Conservation (phyloP, 352 stramenopile species). For the Phytophthora ramorum region DNA sequence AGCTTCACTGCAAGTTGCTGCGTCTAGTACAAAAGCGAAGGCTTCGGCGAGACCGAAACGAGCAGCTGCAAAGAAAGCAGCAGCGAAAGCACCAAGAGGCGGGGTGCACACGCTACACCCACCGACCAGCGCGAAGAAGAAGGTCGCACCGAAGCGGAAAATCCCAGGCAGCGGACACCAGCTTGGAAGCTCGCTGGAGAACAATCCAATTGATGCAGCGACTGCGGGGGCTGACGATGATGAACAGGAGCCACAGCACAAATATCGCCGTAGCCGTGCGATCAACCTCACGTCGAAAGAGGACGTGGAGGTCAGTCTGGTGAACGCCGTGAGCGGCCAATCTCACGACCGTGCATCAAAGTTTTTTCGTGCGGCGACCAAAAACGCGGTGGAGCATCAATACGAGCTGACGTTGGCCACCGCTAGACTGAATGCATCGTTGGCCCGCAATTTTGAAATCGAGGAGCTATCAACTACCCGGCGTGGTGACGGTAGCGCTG, state of each 20-base stretch:
- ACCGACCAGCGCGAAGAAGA: slow-evolving; percentile 25
- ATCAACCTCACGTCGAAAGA: slow-evolving; percentile 83
- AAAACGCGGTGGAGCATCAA: slow-evolving; percentile 81
- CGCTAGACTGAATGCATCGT: slow-evolving; percentile 73
- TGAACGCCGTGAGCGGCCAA: slow-evolving; percentile 66
- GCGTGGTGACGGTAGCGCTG: slow-evolving; percentile 30
- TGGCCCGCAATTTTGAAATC: slow-evolving; percentile 68
- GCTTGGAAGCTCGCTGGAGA: slow-evolving; percentile 61
- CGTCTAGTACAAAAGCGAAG: slow-evolving; percentile 10
- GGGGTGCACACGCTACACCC: slow-evolving; percentile 66
- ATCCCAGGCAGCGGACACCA: slow-evolving; percentile 53
- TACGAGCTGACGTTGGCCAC: slow-evolving; percentile 81
- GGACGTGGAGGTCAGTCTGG: slow-evolving; percentile 70
- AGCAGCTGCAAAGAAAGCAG: slow-evolving; percentile 33
- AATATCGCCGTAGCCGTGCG: slow-evolving; percentile 58
- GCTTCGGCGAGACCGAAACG: slow-evolving; percentile 13
- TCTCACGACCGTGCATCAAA: slow-evolving; percentile 67
- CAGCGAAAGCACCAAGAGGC: slow-evolving; percentile 17
- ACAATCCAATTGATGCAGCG: slow-evolving; percentile 11
- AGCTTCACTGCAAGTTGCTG: slow-evolving; percentile 11
- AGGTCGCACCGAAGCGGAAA: slow-evolving; percentile 47
- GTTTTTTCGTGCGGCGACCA: slow-evolving; percentile 83
- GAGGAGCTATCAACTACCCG: slow-evolving; percentile 37
- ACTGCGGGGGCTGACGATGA: slow-evolving; percentile 3
- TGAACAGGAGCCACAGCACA: slow-evolving; percentile 39